Evolutionary conservation across 2,329 filamentous ascomycete genomes (phyloP).

Genomic region (Cadophora sp.): DNA sequence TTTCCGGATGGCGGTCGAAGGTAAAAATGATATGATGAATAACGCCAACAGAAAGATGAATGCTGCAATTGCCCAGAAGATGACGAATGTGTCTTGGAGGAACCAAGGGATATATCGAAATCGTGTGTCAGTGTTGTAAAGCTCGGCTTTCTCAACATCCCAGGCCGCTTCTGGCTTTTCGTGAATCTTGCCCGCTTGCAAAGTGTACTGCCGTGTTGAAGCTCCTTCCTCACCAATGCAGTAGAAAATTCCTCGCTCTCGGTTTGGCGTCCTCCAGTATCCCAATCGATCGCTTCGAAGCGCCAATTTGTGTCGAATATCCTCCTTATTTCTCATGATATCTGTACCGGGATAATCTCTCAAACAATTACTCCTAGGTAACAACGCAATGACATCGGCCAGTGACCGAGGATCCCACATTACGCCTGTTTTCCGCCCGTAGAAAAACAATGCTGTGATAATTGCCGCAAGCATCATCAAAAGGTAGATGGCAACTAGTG

Average conservation of each 20-base stretch:
- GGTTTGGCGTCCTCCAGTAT: slow-evolving; percentile 79
- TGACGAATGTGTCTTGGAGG: slow-evolving; percentile 69
- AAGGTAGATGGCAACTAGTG: slow-evolving; percentile 75
- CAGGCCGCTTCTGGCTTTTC: slow-evolving; percentile 43
- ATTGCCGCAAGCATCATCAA: slow-evolving; percentile 65
- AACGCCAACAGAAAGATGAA: slow-evolving; percentile 71
- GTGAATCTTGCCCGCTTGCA: slow-evolving; percentile 53
- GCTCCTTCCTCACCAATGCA: slow-evolving; percentile 72
- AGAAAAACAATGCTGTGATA: slow-evolving; percentile 69
- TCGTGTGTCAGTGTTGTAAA: slow-evolving; percentile 51
- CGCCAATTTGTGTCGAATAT: slow-evolving; percentile 60
- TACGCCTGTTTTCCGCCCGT: slow-evolving; percentile 72
- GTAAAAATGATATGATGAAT: slow-evolving; percentile 79
- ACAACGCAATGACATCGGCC: slow-evolving; percentile 79
- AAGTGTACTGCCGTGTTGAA: slow-evolving; percentile 57
- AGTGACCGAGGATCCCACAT: slow-evolving; percentile 86
- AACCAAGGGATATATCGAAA: slow-evolving; percentile 80
- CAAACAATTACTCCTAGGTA: slow-evolving; percentile 81
- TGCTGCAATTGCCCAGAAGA: slow-evolving; percentile 67
- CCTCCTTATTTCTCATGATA: slow-evolving; percentile 57
- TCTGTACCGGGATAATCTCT: slow-evolving; percentile 75
- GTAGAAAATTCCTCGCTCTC: slow-evolving; percentile 73
- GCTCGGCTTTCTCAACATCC: slow-evolving; percentile 37
- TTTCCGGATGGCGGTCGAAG: slow-evolving; percentile 64
- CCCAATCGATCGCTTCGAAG: slow-evolving; percentile 76